Percentiles rank a stretch among this genome's conserved stretches.
These are phyloP conservation scores for Malassezia vespertilionis DNA, from an alignment of 1,284 basidiomycete species.

Conservation along the genomic window DNA sequence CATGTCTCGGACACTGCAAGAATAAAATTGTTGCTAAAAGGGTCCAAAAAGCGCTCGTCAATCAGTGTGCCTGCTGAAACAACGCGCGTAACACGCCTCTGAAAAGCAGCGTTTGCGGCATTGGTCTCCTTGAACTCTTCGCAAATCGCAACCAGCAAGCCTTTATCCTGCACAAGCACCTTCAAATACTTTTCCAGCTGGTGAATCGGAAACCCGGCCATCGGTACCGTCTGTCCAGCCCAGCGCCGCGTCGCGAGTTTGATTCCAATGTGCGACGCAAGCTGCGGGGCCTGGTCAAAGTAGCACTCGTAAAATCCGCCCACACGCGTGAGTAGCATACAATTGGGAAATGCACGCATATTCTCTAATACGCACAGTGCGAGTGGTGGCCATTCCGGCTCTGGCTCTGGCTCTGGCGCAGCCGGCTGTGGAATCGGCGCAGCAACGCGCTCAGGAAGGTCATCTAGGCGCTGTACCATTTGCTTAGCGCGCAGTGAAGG, in stretches of 20 bases:
- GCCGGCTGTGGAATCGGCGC: not conserved
- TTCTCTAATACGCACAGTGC: conserved; percentile 36
- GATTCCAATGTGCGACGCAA: conserved; percentile 31
- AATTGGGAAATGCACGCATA: conserved; percentile 30
- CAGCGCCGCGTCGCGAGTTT: conserved; percentile 36
- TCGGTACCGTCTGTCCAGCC: conserved; percentile 32
- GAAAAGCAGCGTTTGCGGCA: not conserved
- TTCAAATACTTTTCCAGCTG: conserved; percentile 46
- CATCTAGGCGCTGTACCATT: too few species aligned
- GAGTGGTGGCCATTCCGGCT: conserved; percentile 31
- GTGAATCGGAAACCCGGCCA: conserved; percentile 43
- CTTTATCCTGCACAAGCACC: conserved; percentile 35
- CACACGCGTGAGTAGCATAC: conserved; percentile 42
- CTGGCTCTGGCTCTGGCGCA: not conserved
- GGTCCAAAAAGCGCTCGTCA: conserved; percentile 44
- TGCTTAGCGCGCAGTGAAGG: too few species aligned
- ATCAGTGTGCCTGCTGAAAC: conserved; percentile 42
- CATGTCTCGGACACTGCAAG: conserved; percentile 17
- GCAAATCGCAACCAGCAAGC: conserved; percentile 37
- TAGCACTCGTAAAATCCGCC: conserved; percentile 47
- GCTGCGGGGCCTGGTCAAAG: conserved; percentile 36
- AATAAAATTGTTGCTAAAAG: conserved; percentile 41
- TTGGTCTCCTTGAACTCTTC: conserved; percentile 37
- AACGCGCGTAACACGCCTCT: conserved; percentile 34
- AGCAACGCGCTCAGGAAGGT: conserved; percentile 1